phyloP scores from a whole-genome alignment of 352 stramenopile genomes.

The Pythium brassicae region DNA sequence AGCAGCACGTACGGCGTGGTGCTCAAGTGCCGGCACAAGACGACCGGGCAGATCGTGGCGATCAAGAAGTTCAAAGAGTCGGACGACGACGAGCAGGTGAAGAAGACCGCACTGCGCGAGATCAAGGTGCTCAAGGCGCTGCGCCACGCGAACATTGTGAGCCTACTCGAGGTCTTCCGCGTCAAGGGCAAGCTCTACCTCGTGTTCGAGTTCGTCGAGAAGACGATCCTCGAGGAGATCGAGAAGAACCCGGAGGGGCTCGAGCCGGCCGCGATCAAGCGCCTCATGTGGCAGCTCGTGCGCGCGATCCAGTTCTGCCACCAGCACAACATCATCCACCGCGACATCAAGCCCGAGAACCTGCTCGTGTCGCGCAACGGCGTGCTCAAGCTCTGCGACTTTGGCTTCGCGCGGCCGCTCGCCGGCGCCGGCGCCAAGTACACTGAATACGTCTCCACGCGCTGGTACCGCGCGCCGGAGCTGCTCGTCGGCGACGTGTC shows the following conservation, averaged over 20 bases:
- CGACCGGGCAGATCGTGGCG: slow-evolving; percentile 80
- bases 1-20: slow-evolving; percentile 81
- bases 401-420: slow-evolving; percentile 77
- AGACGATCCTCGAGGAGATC: slow-evolving; percentile 88
- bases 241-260: slow-evolving; percentile 84
- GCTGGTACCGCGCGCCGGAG: slow-evolving; percentile 95
- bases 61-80: slow-evolving; percentile 93
- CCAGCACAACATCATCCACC: slow-evolving; percentile 91
- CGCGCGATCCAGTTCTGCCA: slow-evolving; percentile 92
- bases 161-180: slow-evolving; percentile 80
- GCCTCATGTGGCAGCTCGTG: slow-evolving; percentile 83
- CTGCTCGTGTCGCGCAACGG: slow-evolving; percentile 89
- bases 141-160: slow-evolving; percentile 86
- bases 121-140: slow-evolving; percentile 87
- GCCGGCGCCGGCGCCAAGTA: slow-evolving; percentile 65
- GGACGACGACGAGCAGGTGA: slow-evolving; percentile 87
- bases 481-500: slow-evolving; percentile 83
- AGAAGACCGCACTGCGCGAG: slow-evolving; percentile 82
- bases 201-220: slow-evolving; percentile 88
- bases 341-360: slow-evolving; percentile 86
- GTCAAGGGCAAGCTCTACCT: slow-evolving; percentile 82
- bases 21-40: slow-evolving; percentile 82
- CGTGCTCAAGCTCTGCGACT: slow-evolving; percentile 93
- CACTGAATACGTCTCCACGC: slow-evolving; percentile 90
- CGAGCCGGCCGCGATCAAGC: slow-evolving; percentile 53